Base-by-base conservation (phyloP, 768 basidiomycete genomes). In the Tulasnella calospora region DNA sequence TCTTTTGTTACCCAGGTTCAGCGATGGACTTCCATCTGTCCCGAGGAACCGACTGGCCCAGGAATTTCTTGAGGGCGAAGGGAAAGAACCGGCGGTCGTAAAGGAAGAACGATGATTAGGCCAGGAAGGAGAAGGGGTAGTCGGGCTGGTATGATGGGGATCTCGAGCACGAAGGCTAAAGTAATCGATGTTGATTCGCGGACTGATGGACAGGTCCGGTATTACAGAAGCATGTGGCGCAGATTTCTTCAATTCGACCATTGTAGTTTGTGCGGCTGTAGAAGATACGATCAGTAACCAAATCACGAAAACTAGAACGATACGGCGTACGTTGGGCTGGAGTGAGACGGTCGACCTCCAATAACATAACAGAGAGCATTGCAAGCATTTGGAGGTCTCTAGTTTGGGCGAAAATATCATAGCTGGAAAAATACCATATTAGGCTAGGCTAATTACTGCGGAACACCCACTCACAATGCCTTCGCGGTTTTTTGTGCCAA, bases 381-480 rank as follows among this genome's bases (percentile, higher is more conserved):
- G 92, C 93, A 21, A 95, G 86, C 90, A 94, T 91, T 81, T 95
- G 93, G 1, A 94, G 83, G 81, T 95, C 93, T 81, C 89, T 93
- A 44, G 85, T 86, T 9, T 80, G 81, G 19, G 85, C 83, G 40
- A 88, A 84, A 78, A 88, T 86, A 4, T 80, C 78, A 46, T 89
- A 86, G 80, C 89, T 90, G 69, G 8, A 78, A 46, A 61, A 81
- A 41, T 41, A 30, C 27, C 70, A 9, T 27, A 51, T 27, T 23
- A 51, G 23, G n/a, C 23, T 12, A 19, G 2, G 33, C 21, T 47
- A 71, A 73, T 61, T 61, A 3, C n/a, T 51, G 19, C 30, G 51
- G 27, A 46, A 71, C 36, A 23, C 15, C 38, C 7, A 74, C 82
- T 74, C 73, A 83, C 82, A 82, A 74, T 21, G 47, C 76, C 13